Percentiles rank a stretch among this genome's conserved stretches.
Conservation (phyloP, 2,329 filamentous ascomycete species). For the Colletotrichum sp. region DNA sequence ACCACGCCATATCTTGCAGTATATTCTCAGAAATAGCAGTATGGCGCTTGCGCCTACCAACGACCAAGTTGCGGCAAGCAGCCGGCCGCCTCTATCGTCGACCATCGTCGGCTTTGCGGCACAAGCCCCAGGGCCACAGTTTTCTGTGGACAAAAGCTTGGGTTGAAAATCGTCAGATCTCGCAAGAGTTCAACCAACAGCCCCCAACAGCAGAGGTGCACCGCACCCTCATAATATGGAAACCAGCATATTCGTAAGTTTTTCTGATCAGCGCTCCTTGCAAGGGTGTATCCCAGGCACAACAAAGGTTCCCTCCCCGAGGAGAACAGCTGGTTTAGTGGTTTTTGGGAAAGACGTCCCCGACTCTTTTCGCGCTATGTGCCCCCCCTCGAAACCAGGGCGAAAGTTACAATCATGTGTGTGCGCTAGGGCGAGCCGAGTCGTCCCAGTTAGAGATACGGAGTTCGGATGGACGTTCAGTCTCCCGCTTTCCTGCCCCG, state of each 20-base stretch:
- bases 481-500: neutral
- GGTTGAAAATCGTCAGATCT: neutral
- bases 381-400: neutral
- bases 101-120: slow-evolving; percentile 3
- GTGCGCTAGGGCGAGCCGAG: neutral
- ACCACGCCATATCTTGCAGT: slow-evolving; percentile 40
- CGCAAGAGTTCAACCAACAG: neutral
- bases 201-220: neutral
- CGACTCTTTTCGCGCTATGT: neutral
- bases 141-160: neutral
- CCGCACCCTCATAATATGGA: neutral
- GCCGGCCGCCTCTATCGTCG: slow-evolving; percentile 29
- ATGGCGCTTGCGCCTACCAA: slow-evolving; percentile 26
- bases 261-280: neutral
- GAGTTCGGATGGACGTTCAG: neutral
- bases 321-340: neutral
- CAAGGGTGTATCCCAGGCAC: neutral
- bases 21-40: slow-evolving; percentile 34
- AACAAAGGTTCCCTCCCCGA: neutral
- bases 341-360: neutral
- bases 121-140: neutral
- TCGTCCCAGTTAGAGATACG: neutral
- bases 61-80: slow-evolving; percentile 35
- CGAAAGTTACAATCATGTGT: neutral
- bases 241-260: neutral